phyloP scores from a whole-genome alignment of 768 basidiomycete species.

The Paxillus involutus region DNA sequence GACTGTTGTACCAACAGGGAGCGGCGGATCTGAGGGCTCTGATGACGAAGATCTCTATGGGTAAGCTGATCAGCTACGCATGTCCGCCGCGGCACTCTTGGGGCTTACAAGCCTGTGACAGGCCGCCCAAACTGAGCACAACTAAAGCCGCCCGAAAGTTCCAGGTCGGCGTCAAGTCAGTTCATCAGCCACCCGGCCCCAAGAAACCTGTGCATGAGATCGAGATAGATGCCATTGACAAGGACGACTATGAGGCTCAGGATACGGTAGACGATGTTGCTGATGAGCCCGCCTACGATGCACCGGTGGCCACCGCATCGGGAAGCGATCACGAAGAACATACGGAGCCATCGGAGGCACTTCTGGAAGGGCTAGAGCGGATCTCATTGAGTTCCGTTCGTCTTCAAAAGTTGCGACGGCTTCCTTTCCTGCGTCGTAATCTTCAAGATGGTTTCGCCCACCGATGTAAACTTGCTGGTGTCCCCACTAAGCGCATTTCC shows the following conservation, averaged over 20 bases:
- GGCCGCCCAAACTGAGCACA: slow-evolving; percentile 3
- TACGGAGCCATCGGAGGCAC: slow-evolving; percentile 30
- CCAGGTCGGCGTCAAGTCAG: slow-evolving; percentile 16
- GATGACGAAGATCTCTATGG: slow-evolving; percentile 1
- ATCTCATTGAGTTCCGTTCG: slow-evolving; percentile 32
- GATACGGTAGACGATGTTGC: slow-evolving; percentile 2
- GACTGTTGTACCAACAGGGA: slow-evolving; percentile 2
- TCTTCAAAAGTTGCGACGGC: slow-evolving; percentile 37
- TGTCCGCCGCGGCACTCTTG: neutral
- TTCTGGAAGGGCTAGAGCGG: slow-evolving; percentile 36
- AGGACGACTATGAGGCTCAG: neutral
- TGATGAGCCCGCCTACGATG: slow-evolving; percentile 2
- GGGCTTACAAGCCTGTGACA: slow-evolving; percentile 8
- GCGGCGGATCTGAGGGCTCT: neutral
- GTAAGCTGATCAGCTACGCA: slow-evolving; percentile 4
- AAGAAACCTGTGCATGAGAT: neutral
- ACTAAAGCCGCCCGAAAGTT: slow-evolving; percentile 16
- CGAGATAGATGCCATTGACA: neutral
- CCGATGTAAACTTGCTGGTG: slow-evolving; percentile 37
- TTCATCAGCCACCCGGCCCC: neutral
- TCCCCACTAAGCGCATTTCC: slow-evolving; percentile 32
- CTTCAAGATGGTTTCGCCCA: slow-evolving; percentile 47
- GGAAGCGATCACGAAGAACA: slow-evolving; percentile 15
- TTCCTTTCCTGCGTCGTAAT: slow-evolving; percentile 60
- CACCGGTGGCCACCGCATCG: neutral